Evolutionary conservation across 306 rosid genomes (phyloP), one percentile per base, ranked within the genome.

Genomic region (Inga oerstediana): DNA sequence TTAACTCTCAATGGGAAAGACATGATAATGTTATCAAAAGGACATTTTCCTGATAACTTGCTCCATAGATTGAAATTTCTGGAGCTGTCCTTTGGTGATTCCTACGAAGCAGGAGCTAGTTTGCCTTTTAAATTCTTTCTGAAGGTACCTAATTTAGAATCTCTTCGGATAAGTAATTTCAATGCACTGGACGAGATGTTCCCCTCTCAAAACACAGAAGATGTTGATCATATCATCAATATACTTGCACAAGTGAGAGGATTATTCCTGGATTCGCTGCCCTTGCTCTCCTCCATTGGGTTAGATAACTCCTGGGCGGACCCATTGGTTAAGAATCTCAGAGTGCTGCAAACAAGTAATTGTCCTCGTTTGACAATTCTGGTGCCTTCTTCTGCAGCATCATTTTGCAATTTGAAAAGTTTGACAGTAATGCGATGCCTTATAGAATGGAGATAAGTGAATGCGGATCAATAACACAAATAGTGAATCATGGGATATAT

Each of bases 351-450:
- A 14, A 62, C 70, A 17, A 0, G 10, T 7, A 0, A 13, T 3
- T 83, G 86, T 72, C 73, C 20, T 14, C 16, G 61, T 34, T 49
- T 83, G 78, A 78, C 43, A 9, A 17, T 14, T 14, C 10, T 66
- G 3, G 71, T 15, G 20, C 22, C 19, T 59, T 61, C 67, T 6
- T 58, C 73, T 43, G 0, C 34, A 4, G 64, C 48, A 10, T 79
- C 76, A 10, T 72, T 80, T 39, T n/a, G 20, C n/a, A 71, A 71
- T 16, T 32, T 85, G 54, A 24, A 3, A 0, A 1, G 1, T 0
- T 32, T 85, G 1, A 17, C 0, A 3, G 10, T 62, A 61, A 41
- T 8, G 49, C 2, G 76, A 51, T 39, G 82, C 73, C 19, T 37
- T 8, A 72, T 58, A 13, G 0, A 0, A 41, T 85, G 78, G 0